Percentiles rank a stretch among this genome's conserved stretches.
These are phyloP conservation scores for Orbilia quercus DNA, from an alignment of 2,329 filamentous ascomycete genomes.

Conservation along the genomic window DNA sequence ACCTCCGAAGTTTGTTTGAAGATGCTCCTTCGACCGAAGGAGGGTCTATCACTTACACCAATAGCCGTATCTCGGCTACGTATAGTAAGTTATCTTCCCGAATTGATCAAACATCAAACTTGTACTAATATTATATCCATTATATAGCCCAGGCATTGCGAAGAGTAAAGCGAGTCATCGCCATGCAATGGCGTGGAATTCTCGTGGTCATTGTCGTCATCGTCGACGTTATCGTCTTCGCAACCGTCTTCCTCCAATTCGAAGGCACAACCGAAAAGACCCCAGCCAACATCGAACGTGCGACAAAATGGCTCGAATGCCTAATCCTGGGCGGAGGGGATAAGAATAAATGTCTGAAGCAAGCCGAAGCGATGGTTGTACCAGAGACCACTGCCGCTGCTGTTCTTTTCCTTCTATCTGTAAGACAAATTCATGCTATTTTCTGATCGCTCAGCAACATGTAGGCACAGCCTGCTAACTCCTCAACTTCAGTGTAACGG, in stretches of 20 bases:
- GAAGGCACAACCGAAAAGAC: conserved; percentile 78
- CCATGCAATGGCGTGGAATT: conserved; percentile 94
- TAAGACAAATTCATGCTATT: conserved; percentile 65
- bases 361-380: conserved; percentile 74
- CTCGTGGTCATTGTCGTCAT: conserved; percentile 89
- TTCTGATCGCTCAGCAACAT: conserved; percentile 35
- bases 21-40: conserved; percentile 70
- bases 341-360: conserved; percentile 73
- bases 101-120: background rate
- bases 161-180: conserved; percentile 84
- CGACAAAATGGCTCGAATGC: conserved; percentile 77
- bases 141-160: conserved; percentile 86
- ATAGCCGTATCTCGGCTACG: conserved; percentile 69
- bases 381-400: conserved; percentile 81
- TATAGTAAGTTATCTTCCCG: conserved; percentile 38
- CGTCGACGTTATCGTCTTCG: conserved; percentile 91
- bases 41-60: conserved; percentile 79
- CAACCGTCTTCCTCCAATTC: conserved; percentile 83
- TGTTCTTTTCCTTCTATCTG: conserved; percentile 82
- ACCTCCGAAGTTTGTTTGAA: conserved; percentile 69
- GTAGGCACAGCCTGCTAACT: conserved; percentile 55
- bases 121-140: conserved; percentile 64
- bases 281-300: conserved; percentile 69
- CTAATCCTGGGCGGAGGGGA: conserved; percentile 71
- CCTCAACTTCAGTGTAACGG: conserved; percentile 74